Evolutionary conservation across 2,329 filamentous ascomycete species (phyloP).

Genomic region (Plenodomus tracheiphilus): DNA sequence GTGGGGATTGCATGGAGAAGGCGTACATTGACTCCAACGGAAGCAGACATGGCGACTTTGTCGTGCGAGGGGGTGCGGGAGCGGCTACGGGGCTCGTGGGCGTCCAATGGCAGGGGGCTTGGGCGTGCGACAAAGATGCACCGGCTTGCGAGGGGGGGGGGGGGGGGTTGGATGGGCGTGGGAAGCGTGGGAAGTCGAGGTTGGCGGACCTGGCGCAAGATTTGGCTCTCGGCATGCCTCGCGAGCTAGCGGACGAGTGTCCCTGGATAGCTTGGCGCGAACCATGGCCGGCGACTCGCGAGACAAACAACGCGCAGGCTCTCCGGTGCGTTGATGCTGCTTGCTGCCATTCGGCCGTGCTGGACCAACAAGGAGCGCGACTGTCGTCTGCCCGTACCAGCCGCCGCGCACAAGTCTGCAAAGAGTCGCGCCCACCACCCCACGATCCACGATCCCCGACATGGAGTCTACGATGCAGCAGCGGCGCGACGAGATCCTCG

Average conservation of each 20-base stretch:
- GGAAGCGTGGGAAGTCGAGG: conserved; percentile 22
- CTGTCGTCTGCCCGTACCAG: not conserved
- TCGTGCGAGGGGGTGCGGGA: conserved; percentile 25
- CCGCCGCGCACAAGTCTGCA: no score
- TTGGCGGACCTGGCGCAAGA: conserved; percentile 30
- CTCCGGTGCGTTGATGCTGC: not conserved
- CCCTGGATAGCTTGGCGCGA: conserved; percentile 34
- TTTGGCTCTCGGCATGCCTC: conserved; percentile 18
- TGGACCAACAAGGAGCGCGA: not conserved
- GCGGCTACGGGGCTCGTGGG: conserved; percentile 16
- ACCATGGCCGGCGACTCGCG: conserved; percentile 6
- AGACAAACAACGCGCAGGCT: conserved; percentile 8
- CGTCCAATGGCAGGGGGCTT: conserved; percentile 37
- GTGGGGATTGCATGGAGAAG: conserved; percentile 3
- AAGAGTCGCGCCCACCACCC: not conserved
- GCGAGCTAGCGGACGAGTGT: conserved; percentile 18
- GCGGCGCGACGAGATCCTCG: conserved; percentile 92
- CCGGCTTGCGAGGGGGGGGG: conserved; percentile 15
- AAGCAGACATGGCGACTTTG: conserved; percentile 47
- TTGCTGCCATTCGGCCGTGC: not conserved
- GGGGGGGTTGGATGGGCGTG: conserved; percentile 21
- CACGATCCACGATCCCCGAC: not conserved
- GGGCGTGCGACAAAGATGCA: conserved; percentile 23
- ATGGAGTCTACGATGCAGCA: conserved; percentile 66
- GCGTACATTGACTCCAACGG: conserved; percentile 59